Evolutionary conservation across 768 basidiomycete species (phyloP).

Genomic region (Leccinum variicolor): DNA sequence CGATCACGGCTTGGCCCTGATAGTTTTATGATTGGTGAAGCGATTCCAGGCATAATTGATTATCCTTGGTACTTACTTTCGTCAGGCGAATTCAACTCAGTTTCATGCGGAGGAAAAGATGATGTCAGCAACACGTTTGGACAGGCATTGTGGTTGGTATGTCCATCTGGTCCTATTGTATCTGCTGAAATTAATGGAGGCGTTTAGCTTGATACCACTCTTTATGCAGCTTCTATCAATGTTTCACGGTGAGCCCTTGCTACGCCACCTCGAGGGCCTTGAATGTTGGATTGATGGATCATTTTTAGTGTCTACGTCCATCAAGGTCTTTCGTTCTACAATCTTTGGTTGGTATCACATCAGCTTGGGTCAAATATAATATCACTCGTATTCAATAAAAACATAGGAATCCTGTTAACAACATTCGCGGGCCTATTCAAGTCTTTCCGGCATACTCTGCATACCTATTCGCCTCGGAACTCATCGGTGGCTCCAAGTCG

Average conservation of each 20-base stretch:
- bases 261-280: neutral
- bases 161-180: constrained; percentile 10
- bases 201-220: constrained; percentile 14
- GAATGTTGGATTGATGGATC: neutral
- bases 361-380: neutral
- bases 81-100: constrained; percentile 53
- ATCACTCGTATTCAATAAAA: neutral
- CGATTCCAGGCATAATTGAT: neutral
- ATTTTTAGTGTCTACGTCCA: constrained; percentile 46
- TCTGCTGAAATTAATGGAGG: neutral
- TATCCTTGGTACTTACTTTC: neutral
- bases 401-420: constrained; percentile 46
- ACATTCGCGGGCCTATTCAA: constrained; percentile 44
- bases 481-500: constrained; percentile 42
- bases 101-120: constrained; percentile 49
- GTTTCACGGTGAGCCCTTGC: constrained; percentile 37
- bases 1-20: constrained; percentile 46
- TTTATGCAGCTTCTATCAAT: constrained; percentile 37
- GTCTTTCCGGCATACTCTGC: constrained; percentile 53
- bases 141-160: constrained; percentile 51
- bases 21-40: constrained; percentile 45
- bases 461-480: constrained; percentile 50
- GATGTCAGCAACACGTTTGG: constrained; percentile 54
- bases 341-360: constrained; percentile 39
- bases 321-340: constrained; percentile 45